Evolutionary conservation across 2,329 filamentous ascomycete genomes (phyloP).

Genomic region (Catunica adiposa): DNA sequence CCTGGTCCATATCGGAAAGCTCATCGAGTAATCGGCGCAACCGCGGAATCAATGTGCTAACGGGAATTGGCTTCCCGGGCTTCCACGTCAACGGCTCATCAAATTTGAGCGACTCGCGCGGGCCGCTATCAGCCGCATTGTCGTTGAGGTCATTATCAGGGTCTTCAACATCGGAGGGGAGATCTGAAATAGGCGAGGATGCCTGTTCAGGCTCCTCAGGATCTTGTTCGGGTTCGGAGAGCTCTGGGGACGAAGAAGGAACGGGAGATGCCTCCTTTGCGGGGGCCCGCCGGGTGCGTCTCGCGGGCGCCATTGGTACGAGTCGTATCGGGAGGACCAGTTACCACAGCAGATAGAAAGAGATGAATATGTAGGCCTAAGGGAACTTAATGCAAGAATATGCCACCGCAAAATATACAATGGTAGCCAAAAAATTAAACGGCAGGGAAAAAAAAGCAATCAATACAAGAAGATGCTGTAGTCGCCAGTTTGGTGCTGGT

Average conservation of each 20-base stretch:
- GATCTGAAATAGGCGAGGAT: slow-evolving; percentile 14
- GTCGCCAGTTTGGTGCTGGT: background rate
- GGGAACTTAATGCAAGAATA: background rate
- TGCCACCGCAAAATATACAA: background rate
- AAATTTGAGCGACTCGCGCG: slow-evolving; percentile 44
- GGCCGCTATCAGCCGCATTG: slow-evolving; percentile 19
- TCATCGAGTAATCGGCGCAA: slow-evolving; percentile 70
- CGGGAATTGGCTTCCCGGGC: slow-evolving; percentile 74
- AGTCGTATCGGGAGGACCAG: background rate
- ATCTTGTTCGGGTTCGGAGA: slow-evolving; percentile 11
- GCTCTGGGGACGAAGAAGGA: slow-evolving; percentile 11
- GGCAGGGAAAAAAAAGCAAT: background rate
- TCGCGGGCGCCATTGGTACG: slow-evolving; percentile 12
- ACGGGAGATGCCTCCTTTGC: slow-evolving; percentile 10
- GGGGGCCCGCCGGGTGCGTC: slow-evolving; percentile 13
- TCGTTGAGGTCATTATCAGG: slow-evolving; percentile 10
- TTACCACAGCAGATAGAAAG: background rate
- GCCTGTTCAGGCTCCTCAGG: slow-evolving; percentile 11
- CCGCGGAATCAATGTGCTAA: slow-evolving; percentile 64
- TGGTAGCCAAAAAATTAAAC: background rate
- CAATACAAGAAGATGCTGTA: background rate
- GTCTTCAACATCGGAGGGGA: slow-evolving; percentile 14
- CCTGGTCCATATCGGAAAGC: slow-evolving; percentile 72
- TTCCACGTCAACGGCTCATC: slow-evolving; percentile 79
- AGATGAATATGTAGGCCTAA: background rate